These are phyloP conservation scores for Corynespora cassiicola DNA, from an alignment of 2,329 filamentous ascomycete genomes.

Conservation along the genomic window DNA sequence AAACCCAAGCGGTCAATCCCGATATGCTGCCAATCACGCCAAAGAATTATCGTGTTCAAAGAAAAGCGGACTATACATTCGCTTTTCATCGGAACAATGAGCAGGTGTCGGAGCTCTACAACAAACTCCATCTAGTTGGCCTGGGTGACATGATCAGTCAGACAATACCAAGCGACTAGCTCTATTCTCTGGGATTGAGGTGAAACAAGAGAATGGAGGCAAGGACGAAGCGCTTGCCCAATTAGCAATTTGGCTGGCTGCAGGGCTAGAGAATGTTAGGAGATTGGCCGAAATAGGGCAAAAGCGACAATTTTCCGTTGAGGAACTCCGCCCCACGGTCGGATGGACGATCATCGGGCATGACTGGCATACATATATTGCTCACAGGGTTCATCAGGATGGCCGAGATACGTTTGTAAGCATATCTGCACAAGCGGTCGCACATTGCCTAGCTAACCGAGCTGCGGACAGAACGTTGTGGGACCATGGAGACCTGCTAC, in stretches of 20 bases:
- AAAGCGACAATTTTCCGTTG: background rate
- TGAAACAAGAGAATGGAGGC: constrained; percentile 6
- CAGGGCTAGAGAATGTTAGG: constrained; percentile 5
- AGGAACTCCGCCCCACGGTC: constrained; percentile 2
- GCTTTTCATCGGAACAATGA: constrained; percentile 1
- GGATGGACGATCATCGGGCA: constrained; percentile 6
- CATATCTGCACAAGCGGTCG: background rate
- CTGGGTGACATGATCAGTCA: constrained; percentile 3
- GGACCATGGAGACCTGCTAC: constrained; percentile 4
- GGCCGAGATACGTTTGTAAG: constrained; percentile 5
- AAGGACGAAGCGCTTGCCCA: constrained; percentile 6
- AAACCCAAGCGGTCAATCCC: constrained; percentile 5
- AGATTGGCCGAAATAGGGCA: constrained; percentile 3
- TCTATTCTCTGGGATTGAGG: constrained; percentile 5
- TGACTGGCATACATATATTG: constrained; percentile 8
- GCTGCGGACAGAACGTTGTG: constrained; percentile 3
- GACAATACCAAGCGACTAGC: constrained; percentile 5
- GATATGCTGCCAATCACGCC: constrained; percentile 1
- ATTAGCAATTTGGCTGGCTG: constrained; percentile 8
- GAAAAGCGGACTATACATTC: constrained; percentile 7
- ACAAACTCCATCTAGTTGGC: constrained; percentile 1
- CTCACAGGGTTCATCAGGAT: constrained; percentile 3
- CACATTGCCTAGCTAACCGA: background rate
- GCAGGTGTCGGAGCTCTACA: constrained; percentile 2
- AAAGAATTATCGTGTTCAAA: constrained; percentile 2